Conservation (phyloP, 805 yeast species). For the Metschnikowia proteae region DNA sequence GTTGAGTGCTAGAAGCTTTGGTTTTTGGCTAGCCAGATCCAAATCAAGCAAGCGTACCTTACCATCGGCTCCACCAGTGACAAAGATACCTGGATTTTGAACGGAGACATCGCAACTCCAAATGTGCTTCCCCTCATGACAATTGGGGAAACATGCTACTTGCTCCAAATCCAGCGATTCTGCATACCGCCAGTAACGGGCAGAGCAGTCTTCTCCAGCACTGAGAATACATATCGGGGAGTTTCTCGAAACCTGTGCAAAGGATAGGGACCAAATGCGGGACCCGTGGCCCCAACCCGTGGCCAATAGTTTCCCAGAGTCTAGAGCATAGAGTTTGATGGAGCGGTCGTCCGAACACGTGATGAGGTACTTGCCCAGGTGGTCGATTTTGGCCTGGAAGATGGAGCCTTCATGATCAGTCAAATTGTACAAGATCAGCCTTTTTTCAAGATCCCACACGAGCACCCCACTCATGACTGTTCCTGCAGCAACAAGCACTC, state of each 20-base stretch:
- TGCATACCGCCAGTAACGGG: slow-evolving; percentile 66
- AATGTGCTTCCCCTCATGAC: slow-evolving; percentile 80
- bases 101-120: slow-evolving; percentile 71
- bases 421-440: slow-evolving; percentile 48
- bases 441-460: slow-evolving; percentile 60
- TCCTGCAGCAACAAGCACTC: slow-evolving; percentile 73
- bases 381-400: slow-evolving; percentile 68
- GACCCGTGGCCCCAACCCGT: slow-evolving; percentile 97
- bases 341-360: slow-evolving; percentile 96
- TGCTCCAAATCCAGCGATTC: slow-evolving; percentile 34
- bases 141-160: slow-evolving; percentile 48
- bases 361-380: slow-evolving; percentile 51
- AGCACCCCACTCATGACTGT: slow-evolving; percentile 88
- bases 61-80: slow-evolving; percentile 95
- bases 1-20: not conserved
- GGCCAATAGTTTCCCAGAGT: slow-evolving; percentile 55
- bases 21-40: not conserved
- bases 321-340: slow-evolving; percentile 67
- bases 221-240: slow-evolving; percentile 50
- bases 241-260: slow-evolving; percentile 29
- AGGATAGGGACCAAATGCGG: slow-evolving; percentile 81
- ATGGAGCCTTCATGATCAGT: slow-evolving; percentile 88
- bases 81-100: slow-evolving; percentile 45
- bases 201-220: slow-evolving; percentile 81
- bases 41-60: slow-evolving; percentile 59